Evolutionary conservation across 306 rosid genomes (phyloP).

Genomic region (Cicer cuneatum): DNA sequence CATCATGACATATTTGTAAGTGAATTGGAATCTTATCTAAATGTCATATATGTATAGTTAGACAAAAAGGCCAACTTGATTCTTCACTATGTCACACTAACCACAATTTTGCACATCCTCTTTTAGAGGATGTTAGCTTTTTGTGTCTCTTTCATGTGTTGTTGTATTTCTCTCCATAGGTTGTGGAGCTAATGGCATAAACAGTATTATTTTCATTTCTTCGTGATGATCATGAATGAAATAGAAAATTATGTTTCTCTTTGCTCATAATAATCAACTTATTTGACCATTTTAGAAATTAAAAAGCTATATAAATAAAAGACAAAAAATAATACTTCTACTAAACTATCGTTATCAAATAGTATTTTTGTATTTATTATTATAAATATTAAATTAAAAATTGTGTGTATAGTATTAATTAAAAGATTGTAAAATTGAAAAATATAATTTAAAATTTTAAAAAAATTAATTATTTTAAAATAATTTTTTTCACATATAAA

Average conservation of each 20-base stretch:
- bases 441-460: too few relatives aligned
- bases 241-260: slow-evolving; percentile 1
- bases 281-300: too few relatives aligned
- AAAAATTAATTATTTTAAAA: too few relatives aligned
- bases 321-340: too few relatives aligned
- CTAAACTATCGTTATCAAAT: too few relatives aligned
- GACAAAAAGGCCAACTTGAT: slow-evolving; percentile 33
- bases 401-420: too few relatives aligned
- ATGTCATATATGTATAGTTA: slow-evolving; percentile 42
- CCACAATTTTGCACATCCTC: slow-evolving; percentile 13
- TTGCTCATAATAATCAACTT: too few relatives aligned
- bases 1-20: slow-evolving; percentile 23
- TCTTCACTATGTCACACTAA: slow-evolving; percentile 17
- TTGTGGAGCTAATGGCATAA: slow-evolving; percentile 46
- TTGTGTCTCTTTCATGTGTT: slow-evolving; percentile 1
- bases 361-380: too few relatives aligned
- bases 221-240: slow-evolving; percentile 45
- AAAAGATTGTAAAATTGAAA: too few relatives aligned
- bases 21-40: slow-evolving; percentile 49
- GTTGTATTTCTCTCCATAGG: slow-evolving; percentile 42
- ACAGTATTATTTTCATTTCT: slow-evolving; percentile 6
- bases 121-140: slow-evolving; percentile 29
- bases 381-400: too few relatives aligned
- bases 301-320: too few relatives aligned
- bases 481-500: too few relatives aligned